phyloP scores from a whole-genome alignment of 176 grass and related monocot species.

The Oryza officinalis region DNA sequence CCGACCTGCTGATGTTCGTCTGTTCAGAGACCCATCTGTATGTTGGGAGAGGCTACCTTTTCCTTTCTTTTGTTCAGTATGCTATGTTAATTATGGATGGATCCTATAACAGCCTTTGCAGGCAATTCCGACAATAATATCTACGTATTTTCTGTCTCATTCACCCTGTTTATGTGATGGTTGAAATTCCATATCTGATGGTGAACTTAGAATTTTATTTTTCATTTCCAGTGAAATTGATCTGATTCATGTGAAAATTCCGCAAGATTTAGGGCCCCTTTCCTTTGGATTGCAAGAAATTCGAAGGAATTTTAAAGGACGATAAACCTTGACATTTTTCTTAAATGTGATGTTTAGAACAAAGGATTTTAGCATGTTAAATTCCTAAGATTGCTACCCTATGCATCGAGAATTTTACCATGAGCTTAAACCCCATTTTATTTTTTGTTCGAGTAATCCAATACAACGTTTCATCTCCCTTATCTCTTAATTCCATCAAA shows the following conservation, averaged over 20 bases:
- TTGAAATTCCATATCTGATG: not conserved
- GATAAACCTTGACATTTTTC: too few relatives aligned
- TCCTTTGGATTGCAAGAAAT: too few relatives aligned
- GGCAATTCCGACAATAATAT: constrained; percentile 45
- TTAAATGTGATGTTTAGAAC: too few relatives aligned
- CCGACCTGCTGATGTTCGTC: constrained; percentile 25
- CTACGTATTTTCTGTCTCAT: not conserved
- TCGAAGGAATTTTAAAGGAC: too few relatives aligned
- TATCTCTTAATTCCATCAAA: too few relatives aligned
- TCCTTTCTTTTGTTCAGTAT: constrained; percentile 12
- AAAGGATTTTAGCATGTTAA: too few relatives aligned
- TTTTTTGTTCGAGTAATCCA: too few relatives aligned
- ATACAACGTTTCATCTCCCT: too few relatives aligned
- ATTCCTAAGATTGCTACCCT: too few relatives aligned
- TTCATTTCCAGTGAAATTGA: not conserved
- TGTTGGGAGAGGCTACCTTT: constrained; percentile 20
- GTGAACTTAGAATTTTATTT: not conserved
- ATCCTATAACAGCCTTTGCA: constrained; percentile 40
- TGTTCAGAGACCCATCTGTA: constrained; percentile 32
- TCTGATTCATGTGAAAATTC: not conserved
- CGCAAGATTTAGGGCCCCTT: not conserved
- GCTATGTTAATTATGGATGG: constrained; percentile 43
- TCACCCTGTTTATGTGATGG: not conserved
- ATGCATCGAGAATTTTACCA: too few relatives aligned
- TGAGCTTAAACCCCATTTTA: too few relatives aligned